These are phyloP conservation scores for Dactylellina parvicollis DNA, from an alignment of 2,329 filamentous ascomycete genomes.

Conservation along the genomic window DNA sequence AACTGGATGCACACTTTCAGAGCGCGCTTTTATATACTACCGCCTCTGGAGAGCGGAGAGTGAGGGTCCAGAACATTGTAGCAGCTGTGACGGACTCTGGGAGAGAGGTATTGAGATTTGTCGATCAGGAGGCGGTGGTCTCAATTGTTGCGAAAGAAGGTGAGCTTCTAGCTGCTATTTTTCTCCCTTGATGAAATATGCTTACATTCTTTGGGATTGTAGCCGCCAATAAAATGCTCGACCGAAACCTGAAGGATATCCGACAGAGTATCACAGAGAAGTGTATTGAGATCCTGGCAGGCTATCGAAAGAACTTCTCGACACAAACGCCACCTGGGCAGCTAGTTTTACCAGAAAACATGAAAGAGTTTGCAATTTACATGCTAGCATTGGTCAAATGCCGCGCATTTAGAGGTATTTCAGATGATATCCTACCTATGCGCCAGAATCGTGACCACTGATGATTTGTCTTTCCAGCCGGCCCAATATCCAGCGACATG, in stretches of 20 bases:
- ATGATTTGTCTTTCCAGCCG: constrained; percentile 65
- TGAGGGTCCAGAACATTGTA: constrained; percentile 91
- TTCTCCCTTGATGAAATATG: too few relatives aligned
- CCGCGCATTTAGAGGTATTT: constrained; percentile 81
- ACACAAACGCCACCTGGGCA: constrained; percentile 88
- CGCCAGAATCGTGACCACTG: not conserved
- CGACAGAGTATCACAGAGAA: constrained; percentile 85
- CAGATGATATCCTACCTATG: not conserved
- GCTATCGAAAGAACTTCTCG: constrained; percentile 91
- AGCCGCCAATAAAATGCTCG: constrained; percentile 82
- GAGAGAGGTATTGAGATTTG: constrained; percentile 85
- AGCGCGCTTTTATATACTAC: constrained; percentile 94
- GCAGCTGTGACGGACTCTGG: constrained; percentile 88
- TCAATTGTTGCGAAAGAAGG: constrained; percentile 88
- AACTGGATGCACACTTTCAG: constrained; percentile 97
- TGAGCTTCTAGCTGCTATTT: constrained; percentile 56
- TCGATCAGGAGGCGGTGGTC: constrained; percentile 94
- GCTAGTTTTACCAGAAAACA: constrained; percentile 90
- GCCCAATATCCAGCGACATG: constrained; percentile 87
- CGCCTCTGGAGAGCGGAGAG: constrained; percentile 84
- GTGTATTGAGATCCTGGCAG: constrained; percentile 88
- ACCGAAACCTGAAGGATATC: constrained; percentile 84
- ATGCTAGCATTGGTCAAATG: constrained; percentile 89
- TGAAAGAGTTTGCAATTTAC: constrained; percentile 98
- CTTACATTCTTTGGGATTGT: constrained; percentile 55